phyloP scores from a whole-genome alignment of 2,329 filamentous ascomycete species.

The Bretziella fagacearum region DNA sequence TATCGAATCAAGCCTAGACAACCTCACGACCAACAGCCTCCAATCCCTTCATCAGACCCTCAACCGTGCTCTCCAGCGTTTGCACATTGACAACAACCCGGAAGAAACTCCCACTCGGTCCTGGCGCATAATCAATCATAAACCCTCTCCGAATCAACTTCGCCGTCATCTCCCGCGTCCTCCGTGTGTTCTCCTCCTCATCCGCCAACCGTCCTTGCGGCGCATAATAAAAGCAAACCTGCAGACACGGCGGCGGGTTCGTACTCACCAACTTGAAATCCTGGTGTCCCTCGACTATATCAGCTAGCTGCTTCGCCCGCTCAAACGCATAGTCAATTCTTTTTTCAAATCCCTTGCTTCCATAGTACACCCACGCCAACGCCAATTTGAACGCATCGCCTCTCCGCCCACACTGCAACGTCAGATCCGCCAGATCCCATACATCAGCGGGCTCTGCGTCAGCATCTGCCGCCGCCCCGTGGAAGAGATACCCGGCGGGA shows the following conservation, averaged over 20 bases:
- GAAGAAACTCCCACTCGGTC: conserved; percentile 38
- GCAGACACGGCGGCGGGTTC: conserved; percentile 70
- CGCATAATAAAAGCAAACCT: conserved; percentile 87
- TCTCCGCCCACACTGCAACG: conserved; percentile 78
- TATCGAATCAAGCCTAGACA: neutral
- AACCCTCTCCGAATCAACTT: conserved; percentile 34
- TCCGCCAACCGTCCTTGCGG: conserved; percentile 23
- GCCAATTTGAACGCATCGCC: conserved; percentile 79
- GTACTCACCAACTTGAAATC: conserved; percentile 57
- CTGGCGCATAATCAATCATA: conserved; percentile 46
- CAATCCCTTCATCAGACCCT: conserved; percentile 37
- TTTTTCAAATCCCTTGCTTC: conserved; percentile 50
- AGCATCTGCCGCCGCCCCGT: conserved; percentile 27
- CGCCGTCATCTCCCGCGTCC: conserved; percentile 32
- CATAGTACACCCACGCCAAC: conserved; percentile 80
- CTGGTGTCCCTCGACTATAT: conserved; percentile 33
- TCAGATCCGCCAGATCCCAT: conserved; percentile 84
- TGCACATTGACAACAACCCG: conserved; percentile 42
- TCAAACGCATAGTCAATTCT: conserved; percentile 59
- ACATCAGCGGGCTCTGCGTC: conserved; percentile 37
- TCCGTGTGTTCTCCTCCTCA: conserved; percentile 32
- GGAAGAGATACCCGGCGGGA: conserved; percentile 73
- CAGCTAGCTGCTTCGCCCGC: conserved; percentile 51
- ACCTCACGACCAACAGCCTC: conserved; percentile 27
- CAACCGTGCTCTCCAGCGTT: conserved; percentile 34